Evolutionary conservation across 75 land plant genomes (phyloP), one percentile per base, ranked within the genome.

Genomic region (Cupressus sempervirens): DNA sequence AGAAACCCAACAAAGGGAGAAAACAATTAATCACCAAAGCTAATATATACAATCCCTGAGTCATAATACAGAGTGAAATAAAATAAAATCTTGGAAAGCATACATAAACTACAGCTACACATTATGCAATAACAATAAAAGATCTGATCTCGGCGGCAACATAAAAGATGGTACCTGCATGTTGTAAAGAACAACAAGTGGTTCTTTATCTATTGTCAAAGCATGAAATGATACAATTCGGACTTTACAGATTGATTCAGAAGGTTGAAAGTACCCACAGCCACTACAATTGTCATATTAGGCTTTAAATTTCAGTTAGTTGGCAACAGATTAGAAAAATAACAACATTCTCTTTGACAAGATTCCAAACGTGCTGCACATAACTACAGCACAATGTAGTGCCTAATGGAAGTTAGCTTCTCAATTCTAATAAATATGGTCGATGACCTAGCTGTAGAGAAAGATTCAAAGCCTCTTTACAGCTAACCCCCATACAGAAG

Each of bases 311-410:
- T 79, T 79, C 29, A 26, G 50, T 79, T 79, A 79, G 81, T 26
- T 20, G 45, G 81, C 50, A 76, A 41, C 29, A 43, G 50, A 43
- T 48, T 79, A 20, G 29, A 79, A 79, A 79, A 40, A 43, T 1
- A 23, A 5, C 8, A 76, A 76, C 43, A 36, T 76, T 62, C 45
- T 62, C 41, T 79, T 79, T 26, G 30, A 12, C 81, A 45, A 79
- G 81, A 79, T 79, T 79, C 81, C 45, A 41, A 79, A 79, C 11
- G 81, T 79, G 81, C 81, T 79, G 81, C 12, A 43, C 12, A 79
- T 45, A 45, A 79, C 30, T 48, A 79, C 50, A 79, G 81, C 81
- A 79, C 81, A 13, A 48, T 50, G 45, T 72, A 79, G 46, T 79
- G 48, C 43, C 81, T 30, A 48, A 43, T 45, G 81, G 81, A 45